Base-by-base conservation (phyloP, 2,329 filamentous ascomycete genomes). In the Peltaster fructicola region DNA sequence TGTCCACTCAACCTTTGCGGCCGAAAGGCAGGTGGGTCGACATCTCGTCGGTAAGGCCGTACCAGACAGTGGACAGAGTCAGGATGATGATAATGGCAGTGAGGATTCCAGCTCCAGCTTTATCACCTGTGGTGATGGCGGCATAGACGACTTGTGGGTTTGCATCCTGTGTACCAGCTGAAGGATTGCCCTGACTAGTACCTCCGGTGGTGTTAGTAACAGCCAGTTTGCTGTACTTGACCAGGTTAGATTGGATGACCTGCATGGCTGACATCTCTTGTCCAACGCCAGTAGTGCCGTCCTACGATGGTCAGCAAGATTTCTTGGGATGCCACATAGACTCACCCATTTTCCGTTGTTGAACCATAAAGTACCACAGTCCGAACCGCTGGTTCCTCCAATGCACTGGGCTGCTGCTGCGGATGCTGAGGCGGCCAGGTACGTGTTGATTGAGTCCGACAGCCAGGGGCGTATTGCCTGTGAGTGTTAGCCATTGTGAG, bases 51-150 rank as follows among this genome's bases (percentile, higher is more conserved):
- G n/a, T n/a, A n/a, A n/a, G n/a, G n/a, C n/a, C n/a, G n/a, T n/a
- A n/a, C n/a, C n/a, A n/a, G n/a, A n/a, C n/a, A n/a, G n/a, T n/a
- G n/a, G n/a, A 57, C 50, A 5, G n/a, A n/a, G n/a, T n/a, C n/a
- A n/a, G n/a, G n/a, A n/a, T n/a, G n/a, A 60, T 40, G 1, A 79
- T 44, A 3, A 73, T 46, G 5, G 66, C 47, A 1, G 76, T 84
- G 24, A 69, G 34, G 31, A 81, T 63, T 7, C 65, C 65, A 17
- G 74, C 76, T 7, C 74, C 77, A 4, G 65, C 73, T 32, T 56
- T 66, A 40, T 81, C 74, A 6, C 60, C 68, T 2, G 56, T 55
- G 3, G 63, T 65, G 17, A 70, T 56, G 6, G 23, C 37, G 9
- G 27, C 37, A n/a, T n/a, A n/a, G n/a, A n/a, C n/a, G n/a, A n/a